Evolutionary conservation across 1,284 basidiomycete genomes (phyloP).

Genomic region (Cryptococcus hybrid): DNA sequence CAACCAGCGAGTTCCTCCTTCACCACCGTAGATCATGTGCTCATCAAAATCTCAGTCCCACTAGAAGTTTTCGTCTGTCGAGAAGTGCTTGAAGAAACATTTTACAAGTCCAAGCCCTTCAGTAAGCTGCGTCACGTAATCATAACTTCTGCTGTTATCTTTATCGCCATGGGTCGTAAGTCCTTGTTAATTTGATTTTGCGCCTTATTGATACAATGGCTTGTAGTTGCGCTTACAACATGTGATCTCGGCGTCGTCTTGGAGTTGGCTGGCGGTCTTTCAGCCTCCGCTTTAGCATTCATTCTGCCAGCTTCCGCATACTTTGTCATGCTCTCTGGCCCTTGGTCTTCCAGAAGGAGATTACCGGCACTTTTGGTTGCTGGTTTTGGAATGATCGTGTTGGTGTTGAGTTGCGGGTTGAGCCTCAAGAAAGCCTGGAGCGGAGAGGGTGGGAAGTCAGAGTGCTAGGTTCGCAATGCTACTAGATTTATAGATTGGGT

Average conservation of each 20-base stretch:
- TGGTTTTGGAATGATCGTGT: slow-evolving; percentile 72
- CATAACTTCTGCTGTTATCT: slow-evolving; percentile 83
- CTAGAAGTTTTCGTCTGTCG: slow-evolving; percentile 36
- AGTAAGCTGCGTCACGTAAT: slow-evolving; percentile 80
- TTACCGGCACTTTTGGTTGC: slow-evolving; percentile 72
- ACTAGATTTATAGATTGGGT: no score
- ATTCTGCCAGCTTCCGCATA: slow-evolving; percentile 90
- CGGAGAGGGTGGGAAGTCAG: slow-evolving; percentile 56
- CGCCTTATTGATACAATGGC: neutral
- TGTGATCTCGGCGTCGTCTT: slow-evolving; percentile 97
- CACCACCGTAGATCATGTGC: slow-evolving; percentile 12
- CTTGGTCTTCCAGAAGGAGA: slow-evolving; percentile 67
- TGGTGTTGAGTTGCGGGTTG: slow-evolving; percentile 70
- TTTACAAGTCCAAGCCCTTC: slow-evolving; percentile 81
- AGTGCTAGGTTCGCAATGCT: slow-evolving; percentile 13
- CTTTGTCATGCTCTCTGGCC: slow-evolving; percentile 63
- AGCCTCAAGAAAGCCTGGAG: slow-evolving; percentile 74
- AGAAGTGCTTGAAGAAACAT: slow-evolving; percentile 87
- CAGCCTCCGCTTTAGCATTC: slow-evolving; percentile 90
- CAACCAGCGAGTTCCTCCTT: slow-evolving; percentile 57
- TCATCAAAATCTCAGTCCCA: slow-evolving; percentile 45
- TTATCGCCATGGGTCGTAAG: slow-evolving; percentile 77
- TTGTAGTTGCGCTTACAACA: slow-evolving; percentile 79
- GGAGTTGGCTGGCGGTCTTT: slow-evolving; percentile 93
- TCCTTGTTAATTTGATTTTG: slow-evolving; percentile 1